Conservation (phyloP, 2,329 filamentous ascomycete species). For the Diaporthe sp. region DNA sequence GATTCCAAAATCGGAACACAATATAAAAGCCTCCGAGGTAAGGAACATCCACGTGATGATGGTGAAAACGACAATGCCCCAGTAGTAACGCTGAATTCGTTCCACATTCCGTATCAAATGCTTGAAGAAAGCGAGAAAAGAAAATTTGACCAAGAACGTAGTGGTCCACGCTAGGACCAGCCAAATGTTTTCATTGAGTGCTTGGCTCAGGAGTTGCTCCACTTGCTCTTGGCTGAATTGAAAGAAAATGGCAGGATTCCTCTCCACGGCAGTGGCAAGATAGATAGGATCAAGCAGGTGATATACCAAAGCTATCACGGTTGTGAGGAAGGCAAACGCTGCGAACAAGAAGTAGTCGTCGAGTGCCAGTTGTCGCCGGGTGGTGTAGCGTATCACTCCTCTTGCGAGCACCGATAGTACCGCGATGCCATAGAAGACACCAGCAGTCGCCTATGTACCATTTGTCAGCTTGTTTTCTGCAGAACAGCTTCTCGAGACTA, state of each 20-base stretch:
- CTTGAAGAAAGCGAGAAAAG: constrained; percentile 12
- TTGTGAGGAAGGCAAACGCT: constrained; percentile 1
- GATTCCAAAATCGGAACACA: neutral
- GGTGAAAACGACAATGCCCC: neutral
- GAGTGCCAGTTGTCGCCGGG: neutral
- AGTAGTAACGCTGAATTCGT: neutral
- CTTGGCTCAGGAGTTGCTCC: neutral
- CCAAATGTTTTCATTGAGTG: neutral
- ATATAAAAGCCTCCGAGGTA: neutral
- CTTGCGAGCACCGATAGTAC: neutral
- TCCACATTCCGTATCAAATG: neutral
- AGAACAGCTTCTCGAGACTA: neutral
- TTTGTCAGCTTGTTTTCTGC: no score
- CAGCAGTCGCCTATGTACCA: no score
- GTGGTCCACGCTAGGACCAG: neutral
- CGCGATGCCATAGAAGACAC: constrained; percentile 6
- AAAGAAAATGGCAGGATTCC: neutral
- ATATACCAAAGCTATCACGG: neutral
- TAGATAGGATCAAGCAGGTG: neutral
- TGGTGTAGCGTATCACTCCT: neutral
- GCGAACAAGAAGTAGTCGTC: constrained; percentile 11
- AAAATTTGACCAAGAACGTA: constrained; percentile 9
- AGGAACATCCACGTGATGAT: neutral
- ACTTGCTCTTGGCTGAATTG: neutral
- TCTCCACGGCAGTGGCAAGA: neutral